Conservation (phyloP, 768 basidiomycete genomes). For the Suillus variegatus region DNA sequence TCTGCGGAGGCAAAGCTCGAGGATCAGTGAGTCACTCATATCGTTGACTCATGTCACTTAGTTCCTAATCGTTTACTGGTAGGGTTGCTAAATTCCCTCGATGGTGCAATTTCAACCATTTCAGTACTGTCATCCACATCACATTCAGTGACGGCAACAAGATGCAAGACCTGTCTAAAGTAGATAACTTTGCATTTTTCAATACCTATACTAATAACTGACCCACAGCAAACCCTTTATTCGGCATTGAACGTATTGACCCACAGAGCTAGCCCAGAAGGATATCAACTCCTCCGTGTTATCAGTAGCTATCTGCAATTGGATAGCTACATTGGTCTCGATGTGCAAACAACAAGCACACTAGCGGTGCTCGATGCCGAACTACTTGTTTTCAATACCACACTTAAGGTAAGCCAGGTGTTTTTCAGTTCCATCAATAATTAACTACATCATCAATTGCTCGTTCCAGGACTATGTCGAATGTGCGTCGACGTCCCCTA, state of each 20-base stretch:
- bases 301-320: slow-evolving; percentile 33
- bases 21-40: no score
- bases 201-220: no score
- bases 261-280: slow-evolving; percentile 10
- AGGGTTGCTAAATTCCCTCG: no score
- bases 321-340: slow-evolving; percentile 28
- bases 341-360: slow-evolving; percentile 14
- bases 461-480: background rate
- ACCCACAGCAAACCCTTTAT: no score
- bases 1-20: no score
- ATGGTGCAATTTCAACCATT: no score
- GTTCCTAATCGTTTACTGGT: no score
- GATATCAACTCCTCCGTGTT: slow-evolving; percentile 27
- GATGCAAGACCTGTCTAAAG: slow-evolving; percentile 20
- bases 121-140: slow-evolving; percentile 18
- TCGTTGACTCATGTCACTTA: no score
- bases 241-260: background rate
- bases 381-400: slow-evolving; percentile 18
- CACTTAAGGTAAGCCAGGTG: slow-evolving; percentile 21
- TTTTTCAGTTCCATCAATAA: no score
- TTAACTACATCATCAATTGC: no score
- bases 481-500: background rate
- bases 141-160: slow-evolving; percentile 39
- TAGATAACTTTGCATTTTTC: no score
- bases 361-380: slow-evolving; percentile 13